Evolutionary conservation across 2,329 filamentous ascomycete genomes (phyloP), one percentile per base, ranked within the genome.

Genomic region (Ophiostoma quercus): DNA sequence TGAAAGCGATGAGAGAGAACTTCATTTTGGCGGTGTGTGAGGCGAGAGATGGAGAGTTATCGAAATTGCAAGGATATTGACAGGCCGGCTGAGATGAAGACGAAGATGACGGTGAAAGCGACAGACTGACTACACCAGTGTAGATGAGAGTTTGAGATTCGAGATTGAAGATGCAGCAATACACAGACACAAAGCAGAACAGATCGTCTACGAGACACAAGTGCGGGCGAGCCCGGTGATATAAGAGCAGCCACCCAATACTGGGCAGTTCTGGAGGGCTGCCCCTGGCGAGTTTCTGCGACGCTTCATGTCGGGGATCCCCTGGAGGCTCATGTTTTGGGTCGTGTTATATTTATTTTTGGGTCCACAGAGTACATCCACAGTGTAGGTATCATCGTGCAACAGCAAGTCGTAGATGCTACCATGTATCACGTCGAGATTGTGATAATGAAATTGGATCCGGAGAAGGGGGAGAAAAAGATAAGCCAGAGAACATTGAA

Each of bases 21-120:
- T 81, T 82, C 82, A 83, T 84, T 66, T 76, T 80, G 66, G 14
- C 12, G 8, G 66, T 25, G 6, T 8, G 37, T n/a, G 25, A 29
- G 25, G 25, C 25, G 25, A 25, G 41, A n/a, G 47, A 37, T 37
- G 9, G 19, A 19, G 19, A 34, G 11, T 39, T 8, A 37, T 37
- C 14, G 29, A 63, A 14, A 65, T 29, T 29, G 62, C 37, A 34
- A 41, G 11, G 16, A 37, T 62, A 16, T 22, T 25, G 8, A 9
- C 16, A 63, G 19, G 32, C 32, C 62, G 62, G 62, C 32, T 65
- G 62, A 65, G 16, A 62, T 14, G 22, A 62, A 16, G 7, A 60
- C 2, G 22, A 29, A 29, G 25, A 32, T 8, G 6, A n/a, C 16
- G 19, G n/a, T 51, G 14, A 51, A 51, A 51, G 9, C 9, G 39